phyloP scores from a whole-genome alignment of 2,329 filamentous ascomycete genomes.

The Hypoxylon sp. region DNA sequence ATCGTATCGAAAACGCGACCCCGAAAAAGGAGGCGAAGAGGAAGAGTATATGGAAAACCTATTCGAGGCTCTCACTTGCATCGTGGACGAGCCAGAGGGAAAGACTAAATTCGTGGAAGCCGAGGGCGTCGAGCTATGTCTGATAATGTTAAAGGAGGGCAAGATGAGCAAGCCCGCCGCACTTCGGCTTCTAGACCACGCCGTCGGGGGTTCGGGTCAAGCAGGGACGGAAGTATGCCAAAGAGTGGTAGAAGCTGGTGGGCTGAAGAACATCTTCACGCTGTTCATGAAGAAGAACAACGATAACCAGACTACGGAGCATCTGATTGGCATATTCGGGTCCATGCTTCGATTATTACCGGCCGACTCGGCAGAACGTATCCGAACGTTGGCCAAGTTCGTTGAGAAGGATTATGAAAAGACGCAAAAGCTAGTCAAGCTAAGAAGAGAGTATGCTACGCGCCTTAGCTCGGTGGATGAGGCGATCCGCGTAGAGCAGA shows the following conservation, averaged over 20 bases:
- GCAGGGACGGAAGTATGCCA: conserved; percentile 76
- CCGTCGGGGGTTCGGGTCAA: conserved; percentile 69
- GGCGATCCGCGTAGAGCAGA: conserved; percentile 71
- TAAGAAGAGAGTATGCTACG: conserved; percentile 79
- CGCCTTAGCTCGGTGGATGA: conserved; percentile 74
- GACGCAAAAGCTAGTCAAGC: conserved; percentile 76
- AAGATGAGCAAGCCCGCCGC: conserved; percentile 85
- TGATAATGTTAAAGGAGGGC: conserved; percentile 92
- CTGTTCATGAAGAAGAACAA: conserved; percentile 87
- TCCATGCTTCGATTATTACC: conserved; percentile 85
- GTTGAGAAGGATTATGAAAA: conserved; percentile 96
- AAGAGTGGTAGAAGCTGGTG: conserved; percentile 84
- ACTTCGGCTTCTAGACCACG: conserved; percentile 87
- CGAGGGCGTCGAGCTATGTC: conserved; percentile 90
- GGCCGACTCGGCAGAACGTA: conserved; percentile 81
- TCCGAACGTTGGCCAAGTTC: conserved; percentile 92
- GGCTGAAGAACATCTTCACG: conserved; percentile 87
- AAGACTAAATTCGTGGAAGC: conserved; percentile 88
- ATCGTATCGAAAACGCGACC: conserved; percentile 87
- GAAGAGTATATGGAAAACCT: conserved; percentile 96
- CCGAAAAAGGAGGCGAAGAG: conserved; percentile 86
- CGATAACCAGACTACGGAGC: conserved; percentile 77
- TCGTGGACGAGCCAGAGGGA: conserved; percentile 81
- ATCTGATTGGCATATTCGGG: conserved; percentile 87
- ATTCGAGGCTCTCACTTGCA: conserved; percentile 87